Percentiles rank a stretch among this genome's conserved stretches.
Evolutionary conservation across 2,329 filamentous ascomycete genomes (phyloP).

Genomic region (Alternaria arbusti): DNA sequence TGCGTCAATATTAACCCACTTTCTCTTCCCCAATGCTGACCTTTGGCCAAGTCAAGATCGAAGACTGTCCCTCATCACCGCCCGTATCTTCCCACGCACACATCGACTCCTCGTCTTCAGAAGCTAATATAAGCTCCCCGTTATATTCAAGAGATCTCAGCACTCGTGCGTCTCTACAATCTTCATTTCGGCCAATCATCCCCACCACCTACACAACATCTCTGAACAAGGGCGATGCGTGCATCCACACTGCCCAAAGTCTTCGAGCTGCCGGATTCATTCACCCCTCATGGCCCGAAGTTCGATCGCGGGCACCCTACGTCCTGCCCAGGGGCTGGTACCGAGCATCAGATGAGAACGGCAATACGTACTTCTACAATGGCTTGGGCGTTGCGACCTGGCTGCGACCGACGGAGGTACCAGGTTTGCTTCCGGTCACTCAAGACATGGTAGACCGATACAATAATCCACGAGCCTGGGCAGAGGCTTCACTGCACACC

Average conservation of each 20-base stretch:
- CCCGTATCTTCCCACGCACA: background rate
- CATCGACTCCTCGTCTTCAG: background rate
- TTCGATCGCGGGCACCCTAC: background rate
- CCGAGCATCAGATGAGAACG: background rate
- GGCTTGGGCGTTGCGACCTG: background rate
- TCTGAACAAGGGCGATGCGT: background rate
- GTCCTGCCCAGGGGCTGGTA: background rate
- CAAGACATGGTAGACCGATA: background rate
- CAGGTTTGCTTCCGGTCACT: background rate
- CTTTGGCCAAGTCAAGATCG: background rate
- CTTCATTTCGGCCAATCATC: background rate
- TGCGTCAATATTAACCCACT: background rate
- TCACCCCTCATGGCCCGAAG: background rate
- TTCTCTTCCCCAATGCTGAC: background rate
- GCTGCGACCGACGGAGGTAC: background rate
- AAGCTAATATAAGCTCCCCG: background rate
- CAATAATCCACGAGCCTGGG: background rate
- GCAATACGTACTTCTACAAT: background rate
- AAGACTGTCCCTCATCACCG: background rate
- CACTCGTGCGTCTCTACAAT: background rate
- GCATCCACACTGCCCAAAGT: background rate
- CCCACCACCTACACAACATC: background rate
- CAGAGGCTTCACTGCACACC: background rate
- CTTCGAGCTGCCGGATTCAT: background rate
- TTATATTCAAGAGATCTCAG: background rate